Percentiles rank a stretch among this genome's conserved stretches.
Conservation (phyloP, 1,139 yeast species). For the Sugiyamaella pinicola region DNA sequence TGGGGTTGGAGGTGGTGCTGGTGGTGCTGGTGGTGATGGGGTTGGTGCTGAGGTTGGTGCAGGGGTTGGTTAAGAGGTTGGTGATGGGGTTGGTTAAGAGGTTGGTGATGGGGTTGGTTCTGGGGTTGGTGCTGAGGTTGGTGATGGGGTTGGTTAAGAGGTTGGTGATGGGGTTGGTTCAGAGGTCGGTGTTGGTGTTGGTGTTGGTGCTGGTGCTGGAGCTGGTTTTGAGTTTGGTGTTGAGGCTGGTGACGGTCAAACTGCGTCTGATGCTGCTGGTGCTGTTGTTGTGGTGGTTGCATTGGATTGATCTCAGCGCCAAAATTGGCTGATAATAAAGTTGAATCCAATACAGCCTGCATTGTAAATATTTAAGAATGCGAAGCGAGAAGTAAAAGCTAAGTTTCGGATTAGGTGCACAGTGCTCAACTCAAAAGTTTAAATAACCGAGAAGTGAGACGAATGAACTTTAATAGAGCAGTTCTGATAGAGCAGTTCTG, state of each 20-base stretch:
- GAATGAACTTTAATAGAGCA: too few species aligned
- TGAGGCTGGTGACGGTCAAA: background rate
- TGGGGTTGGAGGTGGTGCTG: background rate
- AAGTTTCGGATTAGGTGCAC: too few species aligned
- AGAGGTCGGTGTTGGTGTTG: background rate
- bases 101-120: too few species aligned
- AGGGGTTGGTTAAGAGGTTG: background rate
- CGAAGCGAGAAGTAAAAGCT: background rate
- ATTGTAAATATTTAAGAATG: slow-evolving; percentile 3
- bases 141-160: background rate
- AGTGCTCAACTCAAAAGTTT: too few species aligned
- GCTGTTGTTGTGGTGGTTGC: background rate
- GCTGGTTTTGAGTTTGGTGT: too few species aligned
- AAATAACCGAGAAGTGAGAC: too few species aligned
- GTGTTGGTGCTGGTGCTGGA: slow-evolving; percentile 1
- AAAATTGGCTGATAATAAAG: slow-evolving; percentile 9
- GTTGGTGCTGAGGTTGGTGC: background rate
- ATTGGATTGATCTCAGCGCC: slow-evolving; percentile 1
- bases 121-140: background rate
- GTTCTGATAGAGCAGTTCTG: too few species aligned
- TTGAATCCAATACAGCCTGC: slow-evolving; percentile 15
- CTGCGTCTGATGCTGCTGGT: background rate
- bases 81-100: too few species aligned
- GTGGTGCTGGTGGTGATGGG: background rate
- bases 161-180: background rate